A percentile compares a stretch with the other conserved stretches of the same genome.
These are phyloP conservation scores for Alliaria petiolata DNA, from an alignment of 345 rosid species.

Conservation along the genomic window DNA sequence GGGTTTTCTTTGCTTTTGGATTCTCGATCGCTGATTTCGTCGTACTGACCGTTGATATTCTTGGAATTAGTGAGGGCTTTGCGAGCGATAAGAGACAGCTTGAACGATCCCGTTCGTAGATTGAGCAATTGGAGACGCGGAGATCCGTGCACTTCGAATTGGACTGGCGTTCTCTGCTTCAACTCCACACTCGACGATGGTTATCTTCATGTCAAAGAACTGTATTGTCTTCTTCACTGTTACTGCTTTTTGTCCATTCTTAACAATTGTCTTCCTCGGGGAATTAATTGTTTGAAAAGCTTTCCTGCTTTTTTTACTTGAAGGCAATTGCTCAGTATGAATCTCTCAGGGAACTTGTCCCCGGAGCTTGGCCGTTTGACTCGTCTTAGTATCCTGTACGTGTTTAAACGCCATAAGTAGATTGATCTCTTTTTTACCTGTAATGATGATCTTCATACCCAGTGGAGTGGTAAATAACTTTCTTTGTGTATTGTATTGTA, in stretches of 20 bases:
- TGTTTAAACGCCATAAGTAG: background rate
- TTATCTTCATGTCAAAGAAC: conserved; percentile 71
- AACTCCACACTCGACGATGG: conserved; percentile 51
- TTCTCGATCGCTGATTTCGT: background rate
- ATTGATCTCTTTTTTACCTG: background rate
- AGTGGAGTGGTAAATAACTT: background rate
- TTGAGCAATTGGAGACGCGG: conserved; percentile 74
- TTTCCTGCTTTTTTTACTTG: conserved; percentile 2
- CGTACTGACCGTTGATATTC: background rate
- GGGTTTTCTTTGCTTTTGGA: background rate
- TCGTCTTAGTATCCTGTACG: conserved; percentile 62
- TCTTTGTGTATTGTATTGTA: conserved; percentile 5
- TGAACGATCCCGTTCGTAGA: conserved; percentile 55
- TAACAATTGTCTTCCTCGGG: background rate
- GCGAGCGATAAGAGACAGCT: conserved; percentile 44
- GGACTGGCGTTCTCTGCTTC: conserved; percentile 90
- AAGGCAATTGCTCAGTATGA: conserved; percentile 80
- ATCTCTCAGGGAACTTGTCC: conserved; percentile 74
- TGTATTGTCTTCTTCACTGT: conserved; percentile 47
- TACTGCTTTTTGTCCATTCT: background rate
- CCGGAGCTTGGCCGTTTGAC: conserved; percentile 76
- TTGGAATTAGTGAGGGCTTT: conserved; percentile 61
- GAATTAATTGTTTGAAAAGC: background rate
- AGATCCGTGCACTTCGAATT: conserved; percentile 80
- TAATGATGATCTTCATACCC: background rate